Base-by-base conservation (phyloP, 768 basidiomycete genomes). In the Kondoa malvinella region DNA sequence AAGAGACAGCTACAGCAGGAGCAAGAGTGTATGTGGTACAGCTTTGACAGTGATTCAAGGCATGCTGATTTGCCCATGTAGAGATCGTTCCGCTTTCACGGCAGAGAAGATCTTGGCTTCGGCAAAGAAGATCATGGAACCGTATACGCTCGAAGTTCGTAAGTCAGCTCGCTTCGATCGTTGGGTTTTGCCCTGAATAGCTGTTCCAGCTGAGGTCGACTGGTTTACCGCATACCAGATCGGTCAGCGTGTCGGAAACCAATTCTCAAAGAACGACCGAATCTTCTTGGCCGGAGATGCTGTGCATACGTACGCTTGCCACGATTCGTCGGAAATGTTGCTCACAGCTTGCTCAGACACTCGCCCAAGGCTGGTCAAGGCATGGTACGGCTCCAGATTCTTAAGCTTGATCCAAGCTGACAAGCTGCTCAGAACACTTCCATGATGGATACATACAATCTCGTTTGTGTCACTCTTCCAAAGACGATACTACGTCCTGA, bases 181-280 rank as follows among this genome's bases (percentile, higher is more conserved):
- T 65, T 3, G 25, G 60, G 33, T 21, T 3, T 26, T 14, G 66
- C 1, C 29, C 33, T 66, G 2, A 34, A 77, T 87, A 3, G 72
- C 75, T 0, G 78, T 80, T 34, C 81, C 81, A 2, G 77, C 81
- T n/a, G 72, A 76, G 4, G 80, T 84, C 29, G 80, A 86, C 31
- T 87, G 86, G 86, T 87, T 84, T 83, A 86, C 86, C 1, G 80
- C 85, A 27, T 88, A 87, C 72, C 70, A 71, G 86, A 87, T 88
- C 67, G 86, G 86, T 1, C 87, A 88, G 73, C 83, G 87, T 15
- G 84, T 88, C 1, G 86, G 87, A 3, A 81, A 85, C 3, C 78
- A 77, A 14, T 88, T 81, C 75, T 83, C 83, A 27, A 76, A 81
- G 1, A 74, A 82, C n/a, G 80, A 86, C 1, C 81, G 87, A 0